A percentile compares a stretch with the other conserved stretches of the same genome.
phyloP scores from a whole-genome alignment of 169 alveolate species.

The Fabrea salina region DNA sequence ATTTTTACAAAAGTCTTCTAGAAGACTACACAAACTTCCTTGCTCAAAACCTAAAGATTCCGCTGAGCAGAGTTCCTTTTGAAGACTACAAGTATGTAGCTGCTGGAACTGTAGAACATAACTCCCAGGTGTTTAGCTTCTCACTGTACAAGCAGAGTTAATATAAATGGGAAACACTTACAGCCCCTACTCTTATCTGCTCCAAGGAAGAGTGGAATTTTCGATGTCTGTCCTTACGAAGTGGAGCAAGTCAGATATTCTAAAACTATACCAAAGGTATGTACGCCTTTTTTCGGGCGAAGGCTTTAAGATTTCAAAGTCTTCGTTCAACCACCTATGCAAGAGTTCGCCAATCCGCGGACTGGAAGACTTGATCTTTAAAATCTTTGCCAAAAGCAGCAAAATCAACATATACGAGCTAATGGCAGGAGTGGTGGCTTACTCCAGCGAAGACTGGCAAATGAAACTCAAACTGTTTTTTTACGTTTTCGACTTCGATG shows the following conservation, averaged over 20 bases:
- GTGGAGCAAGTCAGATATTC: conserved; percentile 18
- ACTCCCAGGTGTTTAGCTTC: too few species aligned
- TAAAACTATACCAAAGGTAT: background rate
- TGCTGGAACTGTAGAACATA: too few species aligned
- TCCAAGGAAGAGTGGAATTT: too few species aligned
- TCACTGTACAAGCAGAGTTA: too few species aligned
- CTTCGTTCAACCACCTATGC: background rate
- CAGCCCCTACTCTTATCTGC: too few species aligned
- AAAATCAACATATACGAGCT: background rate
- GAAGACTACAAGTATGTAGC: too few species aligned
- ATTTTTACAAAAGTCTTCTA: background rate
- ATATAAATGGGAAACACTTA: too few species aligned
- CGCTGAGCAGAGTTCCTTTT: too few species aligned
- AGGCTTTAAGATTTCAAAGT: background rate
- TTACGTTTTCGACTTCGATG: conserved; percentile 21
- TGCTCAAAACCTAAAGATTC: background rate
- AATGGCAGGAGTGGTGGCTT: background rate
- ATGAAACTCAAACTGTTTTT: background rate
- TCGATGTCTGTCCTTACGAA: too few species aligned
- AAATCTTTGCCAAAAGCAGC: background rate
- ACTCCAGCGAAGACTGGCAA: background rate
- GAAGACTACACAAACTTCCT: background rate
- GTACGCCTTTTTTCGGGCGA: background rate
- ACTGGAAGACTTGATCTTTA: background rate
- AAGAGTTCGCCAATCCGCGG: background rate